Percentiles rank a stretch among this genome's conserved stretches.
phyloP scores from a whole-genome alignment of 2,329 filamentous ascomycete species.

The Fusarium virguliforme region DNA sequence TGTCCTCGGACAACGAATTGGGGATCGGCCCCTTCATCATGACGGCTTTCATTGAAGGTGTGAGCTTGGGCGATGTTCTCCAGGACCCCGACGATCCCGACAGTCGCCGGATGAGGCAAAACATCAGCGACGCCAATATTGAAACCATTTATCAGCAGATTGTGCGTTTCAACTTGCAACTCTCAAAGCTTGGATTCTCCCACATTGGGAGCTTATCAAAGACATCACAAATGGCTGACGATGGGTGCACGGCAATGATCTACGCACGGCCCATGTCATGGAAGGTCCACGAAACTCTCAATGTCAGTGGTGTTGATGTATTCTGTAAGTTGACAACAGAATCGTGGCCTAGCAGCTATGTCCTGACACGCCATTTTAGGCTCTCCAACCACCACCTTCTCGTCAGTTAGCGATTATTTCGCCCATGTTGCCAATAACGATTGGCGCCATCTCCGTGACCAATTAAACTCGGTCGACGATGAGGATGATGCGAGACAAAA shows the following conservation, averaged over 20 bases:
- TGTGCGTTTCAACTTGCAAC: slow-evolving; percentile 3
- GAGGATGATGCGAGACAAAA: slow-evolving; percentile 17
- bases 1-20: slow-evolving; percentile 18
- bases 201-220: slow-evolving; percentile 21
- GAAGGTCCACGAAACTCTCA: slow-evolving; percentile 12
- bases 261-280: slow-evolving; percentile 12
- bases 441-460: slow-evolving; percentile 12
- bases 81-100: slow-evolving; percentile 2
- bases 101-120: slow-evolving; percentile 7
- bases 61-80: slow-evolving; percentile 11
- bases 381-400: slow-evolving; percentile 8
- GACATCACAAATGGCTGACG: neutral
- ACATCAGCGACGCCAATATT: slow-evolving; percentile 4
- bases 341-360: neutral
- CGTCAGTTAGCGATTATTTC: slow-evolving; percentile 18
- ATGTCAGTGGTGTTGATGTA: slow-evolving; percentile 10
- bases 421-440: slow-evolving; percentile 7
- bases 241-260: slow-evolving; percentile 2
- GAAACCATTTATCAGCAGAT: slow-evolving; percentile 17
- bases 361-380: slow-evolving; percentile 3
- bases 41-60: slow-evolving; percentile 24
- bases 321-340: slow-evolving; percentile 8
- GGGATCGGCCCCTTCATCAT: slow-evolving; percentile 28
- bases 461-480: slow-evolving; percentile 20
- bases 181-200: slow-evolving; percentile 10